Conservation (phyloP, 345 rosid genomes). For the Heritiera littoralis region DNA sequence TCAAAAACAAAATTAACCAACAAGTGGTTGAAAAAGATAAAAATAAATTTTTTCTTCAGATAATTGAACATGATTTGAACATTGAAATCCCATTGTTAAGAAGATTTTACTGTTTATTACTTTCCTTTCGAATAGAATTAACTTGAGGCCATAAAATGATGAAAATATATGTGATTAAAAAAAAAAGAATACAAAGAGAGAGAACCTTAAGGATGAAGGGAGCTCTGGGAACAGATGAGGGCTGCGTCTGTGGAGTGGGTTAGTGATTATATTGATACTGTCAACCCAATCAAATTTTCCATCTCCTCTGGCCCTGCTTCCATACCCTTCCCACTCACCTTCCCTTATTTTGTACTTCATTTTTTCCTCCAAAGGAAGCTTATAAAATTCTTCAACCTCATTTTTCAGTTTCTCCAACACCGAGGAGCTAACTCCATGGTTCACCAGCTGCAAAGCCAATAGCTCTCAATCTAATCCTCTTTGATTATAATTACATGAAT, state of each 20-base stretch:
- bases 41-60: too few relatives aligned
- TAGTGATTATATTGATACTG: conserved; percentile 37
- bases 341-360: conserved; percentile 45
- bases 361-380: conserved; percentile 49
- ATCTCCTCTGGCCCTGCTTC: conserved; percentile 31
- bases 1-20: background rate
- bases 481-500: background rate
- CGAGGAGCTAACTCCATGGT: conserved; percentile 41
- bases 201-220: conserved; percentile 46
- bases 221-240: conserved; percentile 41
- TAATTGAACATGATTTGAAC: too few relatives aligned
- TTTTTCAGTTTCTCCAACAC: conserved; percentile 41
- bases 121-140: too few relatives aligned
- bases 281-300: conserved; percentile 59
- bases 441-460: conserved; percentile 24
- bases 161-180: too few relatives aligned
- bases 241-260: conserved; percentile 36
- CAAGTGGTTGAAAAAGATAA: too few relatives aligned
- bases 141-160: too few relatives aligned
- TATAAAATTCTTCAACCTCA: conserved; percentile 41
- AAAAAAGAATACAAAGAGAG: background rate
- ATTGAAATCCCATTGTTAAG: too few relatives aligned
- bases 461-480: too few relatives aligned
- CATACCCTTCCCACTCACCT: conserved; percentile 51
- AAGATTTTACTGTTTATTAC: too few relatives aligned